phyloP scores from a whole-genome alignment of 2,329 filamentous ascomycete genomes.

The Ascochyta clinopodiicola region DNA sequence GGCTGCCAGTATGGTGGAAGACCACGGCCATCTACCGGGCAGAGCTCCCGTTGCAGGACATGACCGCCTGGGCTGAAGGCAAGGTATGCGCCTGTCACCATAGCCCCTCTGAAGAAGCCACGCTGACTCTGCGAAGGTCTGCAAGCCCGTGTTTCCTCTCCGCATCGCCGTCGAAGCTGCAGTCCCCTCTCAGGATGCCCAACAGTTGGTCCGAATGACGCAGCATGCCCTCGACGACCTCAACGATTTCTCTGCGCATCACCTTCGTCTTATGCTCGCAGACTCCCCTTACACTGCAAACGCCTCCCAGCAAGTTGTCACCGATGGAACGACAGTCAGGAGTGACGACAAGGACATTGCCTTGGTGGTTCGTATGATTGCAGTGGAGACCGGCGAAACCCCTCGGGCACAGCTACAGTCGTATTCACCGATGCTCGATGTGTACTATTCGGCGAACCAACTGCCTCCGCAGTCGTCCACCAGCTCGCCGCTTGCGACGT shows the following conservation, averaged over 20 bases:
- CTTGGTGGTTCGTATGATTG: conserved; percentile 73
- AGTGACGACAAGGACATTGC: conserved; percentile 61
- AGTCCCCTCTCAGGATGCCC: conserved; percentile 70
- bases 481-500: conserved; percentile 76
- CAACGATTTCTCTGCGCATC: conserved; percentile 85
- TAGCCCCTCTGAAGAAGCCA: neutral
- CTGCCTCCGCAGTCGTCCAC: conserved; percentile 71
- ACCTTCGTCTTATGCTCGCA: conserved; percentile 73
- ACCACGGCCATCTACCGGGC: conserved; percentile 94
- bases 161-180: conserved; percentile 79
- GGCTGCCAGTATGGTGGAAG: conserved; percentile 93
- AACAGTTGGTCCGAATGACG: conserved; percentile 77
- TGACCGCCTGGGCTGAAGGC: conserved; percentile 91
- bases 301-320: conserved; percentile 39
- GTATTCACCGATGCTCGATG: conserved; percentile 74
- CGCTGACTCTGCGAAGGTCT: conserved; percentile 65
- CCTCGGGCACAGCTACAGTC: conserved; percentile 70
- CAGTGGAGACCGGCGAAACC: conserved; percentile 61
- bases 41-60: conserved; percentile 78
- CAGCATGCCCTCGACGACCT: conserved; percentile 86
- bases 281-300: conserved; percentile 40
- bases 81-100: conserved; percentile 62
- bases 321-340: conserved; percentile 33
- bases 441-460: conserved; percentile 76
- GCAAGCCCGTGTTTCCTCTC: conserved; percentile 85